Conservation (phyloP, 148 eudicot genomes). For the Hydrangea macrophylla region DNA sequence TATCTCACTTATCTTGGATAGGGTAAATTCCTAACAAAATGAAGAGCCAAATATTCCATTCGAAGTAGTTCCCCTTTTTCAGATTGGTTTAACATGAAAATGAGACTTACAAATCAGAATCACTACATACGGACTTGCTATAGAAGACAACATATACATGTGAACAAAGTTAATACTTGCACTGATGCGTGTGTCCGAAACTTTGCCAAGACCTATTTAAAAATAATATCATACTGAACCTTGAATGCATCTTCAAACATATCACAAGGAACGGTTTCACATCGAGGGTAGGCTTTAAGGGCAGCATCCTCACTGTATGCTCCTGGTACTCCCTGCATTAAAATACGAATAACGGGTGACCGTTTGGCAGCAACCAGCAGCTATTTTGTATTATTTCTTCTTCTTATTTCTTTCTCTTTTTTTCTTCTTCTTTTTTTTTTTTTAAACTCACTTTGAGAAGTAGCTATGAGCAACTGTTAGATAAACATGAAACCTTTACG, state of each 20-base stretch:
- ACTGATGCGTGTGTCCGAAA: not conserved
- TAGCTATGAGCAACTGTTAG: not conserved
- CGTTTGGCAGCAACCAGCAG: not conserved
- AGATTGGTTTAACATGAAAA: not conserved
- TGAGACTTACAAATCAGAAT: not conserved
- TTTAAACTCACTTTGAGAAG: not conserved
- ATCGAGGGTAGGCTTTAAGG: slow-evolving; percentile 50
- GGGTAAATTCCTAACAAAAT: too few species aligned
- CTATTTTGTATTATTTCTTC: not conserved
- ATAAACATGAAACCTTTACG: too few species aligned
- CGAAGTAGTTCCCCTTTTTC: not conserved
- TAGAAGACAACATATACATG: not conserved
- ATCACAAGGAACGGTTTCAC: slow-evolving; percentile 60
- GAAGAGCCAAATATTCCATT: too few species aligned
- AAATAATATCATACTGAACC: slow-evolving; percentile 24
- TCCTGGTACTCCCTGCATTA: slow-evolving; percentile 51
- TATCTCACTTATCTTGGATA: too few species aligned
- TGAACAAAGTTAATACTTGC: not conserved
- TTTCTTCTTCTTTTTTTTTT: not conserved
- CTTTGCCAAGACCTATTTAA: not conserved
- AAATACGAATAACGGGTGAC: slow-evolving; percentile 6
- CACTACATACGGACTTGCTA: too few species aligned
- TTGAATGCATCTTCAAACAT: slow-evolving; percentile 62
- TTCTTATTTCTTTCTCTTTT: not conserved
- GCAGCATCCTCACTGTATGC: slow-evolving; percentile 70